Percentiles rank a stretch among this genome's conserved stretches.
phyloP scores from a whole-genome alignment of 2,329 filamentous ascomycete species.

The Arthrinium puccinioides region DNA sequence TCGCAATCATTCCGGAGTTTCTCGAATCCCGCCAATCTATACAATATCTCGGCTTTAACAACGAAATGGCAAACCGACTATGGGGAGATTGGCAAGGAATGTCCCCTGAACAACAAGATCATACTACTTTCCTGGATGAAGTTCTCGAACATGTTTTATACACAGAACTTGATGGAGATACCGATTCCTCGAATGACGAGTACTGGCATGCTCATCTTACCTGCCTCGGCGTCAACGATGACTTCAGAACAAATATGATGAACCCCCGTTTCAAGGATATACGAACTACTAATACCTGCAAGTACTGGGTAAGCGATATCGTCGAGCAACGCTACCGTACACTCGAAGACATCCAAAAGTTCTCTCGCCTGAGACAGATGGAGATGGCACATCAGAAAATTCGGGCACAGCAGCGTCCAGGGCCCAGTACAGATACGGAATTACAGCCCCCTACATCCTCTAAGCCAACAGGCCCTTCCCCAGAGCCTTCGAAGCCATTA shows the following conservation, averaged over 20 bases:
- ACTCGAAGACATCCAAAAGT: not conserved
- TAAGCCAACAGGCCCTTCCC: too few species aligned
- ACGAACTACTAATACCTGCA: not conserved
- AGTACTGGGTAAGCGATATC: not conserved
- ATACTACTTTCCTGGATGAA: not conserved
- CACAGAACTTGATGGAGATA: not conserved
- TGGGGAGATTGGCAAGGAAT: not conserved
- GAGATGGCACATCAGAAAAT: too few species aligned
- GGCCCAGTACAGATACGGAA: too few species aligned
- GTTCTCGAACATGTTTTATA: not conserved
- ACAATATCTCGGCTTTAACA: not conserved
- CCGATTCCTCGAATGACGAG: not conserved
- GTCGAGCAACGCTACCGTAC: not conserved
- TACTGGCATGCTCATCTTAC: not conserved
- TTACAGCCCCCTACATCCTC: too few species aligned
- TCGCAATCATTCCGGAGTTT: not conserved
- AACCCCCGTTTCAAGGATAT: not conserved
- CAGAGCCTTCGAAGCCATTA: too few species aligned
- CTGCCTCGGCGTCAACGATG: not conserved
- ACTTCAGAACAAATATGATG: not conserved
- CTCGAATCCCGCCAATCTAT: not conserved
- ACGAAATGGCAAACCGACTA: not conserved
- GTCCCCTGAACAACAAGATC: not conserved
- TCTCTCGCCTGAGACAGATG: not conserved
- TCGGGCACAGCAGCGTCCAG: too few species aligned